Conservation (phyloP, 306 rosid genomes). For the Rubus idaeus region DNA sequence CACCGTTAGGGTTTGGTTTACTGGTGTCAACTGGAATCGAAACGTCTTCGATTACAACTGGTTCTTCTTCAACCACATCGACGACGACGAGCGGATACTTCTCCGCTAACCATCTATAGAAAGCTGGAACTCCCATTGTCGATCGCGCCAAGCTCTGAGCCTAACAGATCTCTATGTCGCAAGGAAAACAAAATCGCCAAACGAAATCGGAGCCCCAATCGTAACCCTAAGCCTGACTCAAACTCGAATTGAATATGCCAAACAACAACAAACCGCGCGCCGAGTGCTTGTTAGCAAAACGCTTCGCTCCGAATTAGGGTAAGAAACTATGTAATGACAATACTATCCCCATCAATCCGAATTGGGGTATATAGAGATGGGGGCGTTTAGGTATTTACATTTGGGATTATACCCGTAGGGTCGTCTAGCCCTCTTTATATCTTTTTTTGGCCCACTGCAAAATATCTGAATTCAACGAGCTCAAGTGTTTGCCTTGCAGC, state of each 20-base stretch:
- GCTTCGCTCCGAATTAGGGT: constrained; percentile 22
- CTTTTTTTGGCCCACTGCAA: neutral
- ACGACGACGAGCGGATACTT: constrained; percentile 80
- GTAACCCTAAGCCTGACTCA: constrained; percentile 2
- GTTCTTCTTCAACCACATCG: constrained; percentile 83
- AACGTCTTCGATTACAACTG: constrained; percentile 74
- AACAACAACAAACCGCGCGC: neutral
- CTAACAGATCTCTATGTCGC: neutral
- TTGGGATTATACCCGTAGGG: neutral
- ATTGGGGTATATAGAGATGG: neutral
- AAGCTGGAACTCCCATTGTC: constrained; percentile 97
- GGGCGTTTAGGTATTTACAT: constrained; percentile 3
- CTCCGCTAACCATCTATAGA: constrained; percentile 95
- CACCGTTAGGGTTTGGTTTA: constrained; percentile 79
- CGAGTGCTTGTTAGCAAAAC: neutral
- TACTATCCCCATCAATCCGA: neutral
- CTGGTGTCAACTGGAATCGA: constrained; percentile 84
- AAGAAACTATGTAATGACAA: neutral
- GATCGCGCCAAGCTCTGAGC: neutral
- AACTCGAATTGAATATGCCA: neutral
- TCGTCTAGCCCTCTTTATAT: neutral
- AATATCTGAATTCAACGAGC: neutral
- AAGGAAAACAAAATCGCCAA: too few relatives aligned
- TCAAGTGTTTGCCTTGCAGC: too few relatives aligned
- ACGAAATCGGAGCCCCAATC: constrained; percentile 10